A percentile compares a stretch with the other conserved stretches of the same genome.
Evolutionary conservation across 2,329 filamentous ascomycete species (phyloP).

Genomic region (Colletotrichum costaricense): DNA sequence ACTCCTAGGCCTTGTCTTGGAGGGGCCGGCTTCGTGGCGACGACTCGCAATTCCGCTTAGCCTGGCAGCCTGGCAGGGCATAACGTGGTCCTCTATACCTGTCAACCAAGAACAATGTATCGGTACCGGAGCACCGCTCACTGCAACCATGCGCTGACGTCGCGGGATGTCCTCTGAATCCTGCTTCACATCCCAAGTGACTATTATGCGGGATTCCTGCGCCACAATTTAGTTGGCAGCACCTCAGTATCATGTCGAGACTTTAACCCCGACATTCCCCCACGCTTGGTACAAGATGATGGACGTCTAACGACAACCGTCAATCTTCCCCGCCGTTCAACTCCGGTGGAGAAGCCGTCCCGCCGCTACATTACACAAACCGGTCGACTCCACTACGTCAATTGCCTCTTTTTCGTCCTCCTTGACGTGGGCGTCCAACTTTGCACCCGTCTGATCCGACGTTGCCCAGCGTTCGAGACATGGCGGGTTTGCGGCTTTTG

Average conservation of each 20-base stretch:
- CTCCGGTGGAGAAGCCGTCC: constrained; percentile 17
- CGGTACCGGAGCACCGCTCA: background rate
- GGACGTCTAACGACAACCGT: background rate
- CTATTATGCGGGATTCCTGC: background rate
- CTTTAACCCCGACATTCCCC: constrained; percentile 2
- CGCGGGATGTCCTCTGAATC: background rate
- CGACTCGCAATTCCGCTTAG: background rate
- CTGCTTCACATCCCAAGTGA: background rate
- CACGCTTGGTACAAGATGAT: constrained; percentile 9
- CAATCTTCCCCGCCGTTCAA: constrained; percentile 27
- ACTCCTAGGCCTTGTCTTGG: background rate
- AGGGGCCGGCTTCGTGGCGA: background rate
- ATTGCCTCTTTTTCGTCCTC: constrained; percentile 7
- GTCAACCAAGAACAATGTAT: background rate
- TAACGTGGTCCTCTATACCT: background rate
- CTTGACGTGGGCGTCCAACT: constrained; percentile 1
- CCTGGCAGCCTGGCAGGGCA: background rate
- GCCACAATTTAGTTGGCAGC: background rate
- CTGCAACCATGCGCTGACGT: background rate
- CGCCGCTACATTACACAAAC: constrained; percentile 18
- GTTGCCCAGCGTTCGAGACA: constrained; percentile 22
- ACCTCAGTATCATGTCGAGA: background rate
- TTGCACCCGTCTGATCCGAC: constrained; percentile 7
- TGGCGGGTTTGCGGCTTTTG: constrained; percentile 2
- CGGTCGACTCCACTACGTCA: constrained; percentile 29